Conservation (phyloP, 257 asterid species). For the Solanum microdontum region DNA sequence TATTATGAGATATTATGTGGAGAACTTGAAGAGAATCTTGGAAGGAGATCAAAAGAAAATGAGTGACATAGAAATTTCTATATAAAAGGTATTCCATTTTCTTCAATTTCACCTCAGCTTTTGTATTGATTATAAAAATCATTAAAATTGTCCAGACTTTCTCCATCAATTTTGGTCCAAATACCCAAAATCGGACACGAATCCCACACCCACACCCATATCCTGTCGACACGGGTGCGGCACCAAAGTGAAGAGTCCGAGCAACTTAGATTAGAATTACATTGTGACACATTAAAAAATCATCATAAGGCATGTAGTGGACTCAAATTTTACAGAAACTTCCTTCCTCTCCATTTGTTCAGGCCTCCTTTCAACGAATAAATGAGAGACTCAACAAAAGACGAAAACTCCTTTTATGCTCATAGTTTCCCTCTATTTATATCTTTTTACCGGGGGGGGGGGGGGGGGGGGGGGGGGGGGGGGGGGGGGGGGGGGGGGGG, state of each 20-base stretch:
- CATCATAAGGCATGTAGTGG: background rate
- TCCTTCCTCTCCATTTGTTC: background rate
- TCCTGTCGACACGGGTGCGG: background rate
- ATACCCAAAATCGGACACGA: background rate
- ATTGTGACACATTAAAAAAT: background rate
- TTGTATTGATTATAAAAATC: background rate
- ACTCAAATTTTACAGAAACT: background rate
- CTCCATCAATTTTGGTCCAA: background rate
- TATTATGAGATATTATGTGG: background rate
- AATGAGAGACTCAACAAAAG: background rate
- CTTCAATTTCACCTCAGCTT: background rate
- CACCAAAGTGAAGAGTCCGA: background rate
- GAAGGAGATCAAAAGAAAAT: background rate
- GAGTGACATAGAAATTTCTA: background rate
- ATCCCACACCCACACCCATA: background rate
- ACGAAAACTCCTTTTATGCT: background rate
- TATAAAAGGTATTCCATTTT: background rate
- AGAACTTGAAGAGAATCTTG: background rate
- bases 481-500: too few species aligned
- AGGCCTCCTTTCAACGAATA: background rate
- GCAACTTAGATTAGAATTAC: background rate
- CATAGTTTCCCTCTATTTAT: background rate
- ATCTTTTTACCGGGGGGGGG: background rate
- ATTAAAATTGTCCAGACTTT: background rate
- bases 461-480: too few species aligned